phyloP scores from a whole-genome alignment of 495 filamentous ascomycete genomes.

The Penicillium macrosclerotiorum region DNA sequence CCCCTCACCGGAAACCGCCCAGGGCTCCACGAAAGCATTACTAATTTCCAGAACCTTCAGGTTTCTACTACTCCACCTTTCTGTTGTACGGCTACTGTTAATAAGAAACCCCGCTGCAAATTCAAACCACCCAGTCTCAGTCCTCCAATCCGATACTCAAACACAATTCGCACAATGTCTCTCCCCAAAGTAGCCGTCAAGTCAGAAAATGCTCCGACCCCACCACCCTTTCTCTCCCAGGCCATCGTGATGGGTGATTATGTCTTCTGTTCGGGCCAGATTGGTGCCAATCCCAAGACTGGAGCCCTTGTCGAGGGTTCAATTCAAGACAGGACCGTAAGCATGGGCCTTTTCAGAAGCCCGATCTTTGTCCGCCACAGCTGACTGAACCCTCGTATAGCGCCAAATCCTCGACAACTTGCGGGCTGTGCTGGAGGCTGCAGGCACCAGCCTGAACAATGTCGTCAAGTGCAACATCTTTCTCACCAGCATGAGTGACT shows the following conservation, averaged over 20 bases:
- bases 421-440: slow-evolving; percentile 61
- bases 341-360: too few relatives aligned
- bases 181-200: slow-evolving; percentile 20
- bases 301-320: slow-evolving; percentile 49
- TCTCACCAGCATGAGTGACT: slow-evolving; percentile 67
- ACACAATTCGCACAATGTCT: slow-evolving; percentile 9
- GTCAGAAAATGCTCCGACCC: slow-evolving; percentile 36
- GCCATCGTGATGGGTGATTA: slow-evolving; percentile 42
- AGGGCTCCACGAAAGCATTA: background rate
- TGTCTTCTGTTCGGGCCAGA: slow-evolving; percentile 45
- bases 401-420: slow-evolving; percentile 59
- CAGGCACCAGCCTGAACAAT: slow-evolving; percentile 58
- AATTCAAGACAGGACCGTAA: slow-evolving; percentile 55
- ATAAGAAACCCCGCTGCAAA: too few relatives aligned
- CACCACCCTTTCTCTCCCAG: slow-evolving; percentile 45
- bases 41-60: too few relatives aligned
- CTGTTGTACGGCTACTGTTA: too few relatives aligned
- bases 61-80: too few relatives aligned
- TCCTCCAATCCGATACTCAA: background rate
- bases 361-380: background rate
- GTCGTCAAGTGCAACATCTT: slow-evolving; percentile 72
- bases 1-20: background rate
- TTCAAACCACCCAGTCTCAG: background rate
- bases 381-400: slow-evolving; percentile 14
- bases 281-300: slow-evolving; percentile 51